Base-by-base conservation (phyloP, 768 basidiomycete genomes). In the Boletus reticuloceps region DNA sequence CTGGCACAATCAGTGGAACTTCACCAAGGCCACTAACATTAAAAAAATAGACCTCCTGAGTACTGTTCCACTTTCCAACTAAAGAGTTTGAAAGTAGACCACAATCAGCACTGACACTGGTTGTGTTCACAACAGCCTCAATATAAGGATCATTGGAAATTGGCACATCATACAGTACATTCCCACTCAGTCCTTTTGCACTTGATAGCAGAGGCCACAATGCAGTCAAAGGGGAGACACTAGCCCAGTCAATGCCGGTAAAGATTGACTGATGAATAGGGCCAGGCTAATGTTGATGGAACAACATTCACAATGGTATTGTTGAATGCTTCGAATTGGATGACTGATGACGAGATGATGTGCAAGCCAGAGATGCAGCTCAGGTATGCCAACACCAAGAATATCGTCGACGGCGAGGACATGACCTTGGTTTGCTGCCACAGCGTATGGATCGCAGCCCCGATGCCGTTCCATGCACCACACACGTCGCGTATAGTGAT, bases 401-500 rank as follows among this genome's bases (percentile, higher is more conserved):
- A n/a, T n/a, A 57, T 50, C 19, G 27, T 34, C 6, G 8, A 29
- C 1, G 56, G 51, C 1, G 60, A 49, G 5, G 67, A 51, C 0
- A 51, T 14, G 25, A 68, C 34, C 16, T 51, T 44, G 17, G 45
- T 60, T 56, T 68, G 67, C 20, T 56, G 43, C 64, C 64, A 68
- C 19, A 68, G 6, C 1, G 14, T 25, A 7, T 22, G 10, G 31
- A 60, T 55, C 1, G 67, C 59, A 5, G 64, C 56, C 2, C 67
- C 67, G 22, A 68, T 56, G n/a, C 67, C 62, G 1, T 46, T 53
- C 67, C 67, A 68, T 7, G 67, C 62, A 4, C 53, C 39, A 3
- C 29, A 45, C 16, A 53, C 52, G 20, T 68, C 67, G 14, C 66
- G 67, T 3, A 58, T 44, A 0, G 54, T 51, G 1, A 64, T 64